phyloP scores from a whole-genome alignment of 2,329 filamentous ascomycete species.

The Botrytis tulipae region DNA sequence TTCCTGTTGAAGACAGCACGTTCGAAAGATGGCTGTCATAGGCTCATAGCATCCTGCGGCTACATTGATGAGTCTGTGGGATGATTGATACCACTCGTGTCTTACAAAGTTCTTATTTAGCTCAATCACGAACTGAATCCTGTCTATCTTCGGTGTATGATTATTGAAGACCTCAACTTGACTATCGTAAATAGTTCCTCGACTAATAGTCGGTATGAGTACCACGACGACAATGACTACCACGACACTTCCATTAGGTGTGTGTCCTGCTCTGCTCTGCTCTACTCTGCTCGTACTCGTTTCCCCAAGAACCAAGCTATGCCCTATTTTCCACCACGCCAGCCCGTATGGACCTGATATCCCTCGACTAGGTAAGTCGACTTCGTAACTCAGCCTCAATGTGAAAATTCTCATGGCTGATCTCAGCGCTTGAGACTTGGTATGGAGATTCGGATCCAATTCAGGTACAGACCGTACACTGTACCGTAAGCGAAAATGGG shows the following conservation, averaged over 20 bases:
- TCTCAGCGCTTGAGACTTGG: conserved; percentile 12
- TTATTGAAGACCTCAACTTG: neutral
- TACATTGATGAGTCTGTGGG: neutral
- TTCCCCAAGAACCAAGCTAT: neutral
- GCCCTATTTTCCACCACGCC: neutral
- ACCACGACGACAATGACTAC: neutral
- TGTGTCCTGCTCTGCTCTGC: neutral
- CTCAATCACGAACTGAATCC: neutral
- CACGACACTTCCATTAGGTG: neutral
- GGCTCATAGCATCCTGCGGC: neutral
- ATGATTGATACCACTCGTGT: neutral
- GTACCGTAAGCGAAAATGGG: neutral
- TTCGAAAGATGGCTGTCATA: neutral
- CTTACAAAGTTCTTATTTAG: neutral
- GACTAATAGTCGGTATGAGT: neutral
- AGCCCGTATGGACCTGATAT: no score
- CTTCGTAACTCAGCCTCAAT: conserved; percentile 7
- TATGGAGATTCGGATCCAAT: neutral
- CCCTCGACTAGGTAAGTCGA: neutral
- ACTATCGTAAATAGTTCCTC: neutral
- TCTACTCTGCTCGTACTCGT: conserved; percentile 4
- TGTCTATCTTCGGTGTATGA: neutral
- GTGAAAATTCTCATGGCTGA: neutral
- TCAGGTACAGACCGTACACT: neutral
- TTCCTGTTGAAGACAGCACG: neutral